Base-by-base conservation (phyloP, 2,329 filamentous ascomycete species). In the Dendryphion nanum region DNA sequence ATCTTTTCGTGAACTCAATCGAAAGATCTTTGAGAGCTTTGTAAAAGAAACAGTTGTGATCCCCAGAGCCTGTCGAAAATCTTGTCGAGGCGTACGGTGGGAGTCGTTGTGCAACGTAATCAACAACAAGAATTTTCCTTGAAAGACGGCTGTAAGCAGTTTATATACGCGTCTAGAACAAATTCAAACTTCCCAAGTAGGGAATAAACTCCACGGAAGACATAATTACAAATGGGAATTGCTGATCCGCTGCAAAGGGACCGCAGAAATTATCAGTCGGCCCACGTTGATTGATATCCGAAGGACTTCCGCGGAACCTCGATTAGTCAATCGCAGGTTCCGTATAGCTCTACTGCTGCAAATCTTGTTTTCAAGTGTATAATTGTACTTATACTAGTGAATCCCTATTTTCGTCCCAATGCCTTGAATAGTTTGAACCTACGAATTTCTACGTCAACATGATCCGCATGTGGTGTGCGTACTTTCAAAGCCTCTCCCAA, bases 1-100 rank as follows among this genome's bases (percentile, higher is more conserved):
- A 34, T 42, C 12, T 28, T 42, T 37, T 32, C 68, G 58, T 31
- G 16, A 18, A 24, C 8, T 35, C 14, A 21, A 26, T 34, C 6
- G 20, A 18, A 19, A 30, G 18, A 21, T 16, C 20, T 12, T 33
- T 17, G 13, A 28, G 19, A 33, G 16, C 8, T n/a, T 10, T 30
- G 10, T 2, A 8, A 26, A n/a, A 15, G 7, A 6, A 31, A 18
- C 16, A 35, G 20, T 12, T 31, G 26, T 38, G 17, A 30, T 18
- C 20, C 26, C 8, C 8, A 19, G 8, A n/a, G 23, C 23, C n/a
- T 26, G 31, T 18, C 12, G 17, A 19, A 33, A 33, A 33, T 18
- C 16, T 16, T 23, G 23, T 18, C n/a, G 15, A 35, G 35, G 40
- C 24, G 14, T 10, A 18, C 15, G 30, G 6, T 18, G 13, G 14